A percentile compares a stretch with the other conserved stretches of the same genome.
Evolutionary conservation across 306 rosid genomes (phyloP).

Genomic region (apple (Malus domestica)): ASM211411v1 NC_041789.1:30139001-30139500

Average conservation of each 20-base stretch:
- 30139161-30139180: slow-evolving; percentile 63
- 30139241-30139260: slow-evolving; percentile 60
- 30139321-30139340: slow-evolving; percentile 56
- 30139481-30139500: slow-evolving; percentile 51
- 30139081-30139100: slow-evolving; percentile 74
- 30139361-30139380: slow-evolving; percentile 55
- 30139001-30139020: slow-evolving; percentile 56
- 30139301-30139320: slow-evolving; percentile 81
- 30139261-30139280: slow-evolving; percentile 94
- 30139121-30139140: slow-evolving; percentile 95
- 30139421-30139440: slow-evolving; percentile 98
- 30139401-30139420: slow-evolving; percentile 97
- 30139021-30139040: slow-evolving; percentile 95
- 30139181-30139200: slow-evolving; percentile 96
- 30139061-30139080: slow-evolving; percentile 97
- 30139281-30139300: slow-evolving; percentile 99
- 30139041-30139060: slow-evolving; percentile 92
- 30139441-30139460: slow-evolving; percentile 87
- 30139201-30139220: slow-evolving; percentile 82
- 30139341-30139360: slow-evolving; percentile 68
- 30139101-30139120: slow-evolving; percentile 98
- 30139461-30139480: slow-evolving; percentile 41
- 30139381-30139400: slow-evolving; percentile 96
- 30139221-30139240: slow-evolving; percentile 70
- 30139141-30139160: slow-evolving; percentile 90